Conservation (phyloP, 2,329 filamentous ascomycete species). For the Alternaria sp. region DNA sequence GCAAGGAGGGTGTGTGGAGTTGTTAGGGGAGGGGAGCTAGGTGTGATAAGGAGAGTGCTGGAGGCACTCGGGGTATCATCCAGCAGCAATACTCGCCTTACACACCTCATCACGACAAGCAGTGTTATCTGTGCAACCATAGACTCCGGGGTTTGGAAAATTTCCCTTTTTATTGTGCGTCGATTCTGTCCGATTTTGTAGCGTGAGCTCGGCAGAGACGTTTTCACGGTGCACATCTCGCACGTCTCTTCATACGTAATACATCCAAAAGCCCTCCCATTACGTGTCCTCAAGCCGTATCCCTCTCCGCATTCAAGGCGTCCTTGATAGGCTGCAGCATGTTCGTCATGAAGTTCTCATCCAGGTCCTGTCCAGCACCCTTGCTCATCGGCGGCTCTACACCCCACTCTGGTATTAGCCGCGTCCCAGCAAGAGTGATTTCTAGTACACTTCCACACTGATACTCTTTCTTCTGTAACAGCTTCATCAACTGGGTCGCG, state of each 20-base stretch:
- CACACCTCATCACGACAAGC: neutral
- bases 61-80: neutral
- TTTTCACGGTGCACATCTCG: neutral
- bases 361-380: slow-evolving; percentile 34
- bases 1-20: neutral
- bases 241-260: neutral
- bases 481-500: slow-evolving; percentile 31
- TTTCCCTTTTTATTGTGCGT: neutral
- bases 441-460: slow-evolving; percentile 39
- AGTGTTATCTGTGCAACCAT: neutral
- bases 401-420: slow-evolving; percentile 42
- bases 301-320: slow-evolving; percentile 29
- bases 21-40: neutral
- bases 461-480: slow-evolving; percentile 44
- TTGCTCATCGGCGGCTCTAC: slow-evolving; percentile 30
- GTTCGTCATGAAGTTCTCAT: slow-evolving; percentile 24
- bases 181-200: neutral
- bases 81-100: neutral
- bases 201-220: neutral
- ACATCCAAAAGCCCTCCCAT: neutral
- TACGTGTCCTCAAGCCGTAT: slow-evolving; percentile 19
- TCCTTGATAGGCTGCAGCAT: slow-evolving; percentile 36
- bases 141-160: neutral
- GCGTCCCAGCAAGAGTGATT: slow-evolving; percentile 29
- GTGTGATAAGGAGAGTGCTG: neutral